Conservation (phyloP, 2,329 filamentous ascomycete genomes). For the Tolypocladium ophioglossoides region DNA sequence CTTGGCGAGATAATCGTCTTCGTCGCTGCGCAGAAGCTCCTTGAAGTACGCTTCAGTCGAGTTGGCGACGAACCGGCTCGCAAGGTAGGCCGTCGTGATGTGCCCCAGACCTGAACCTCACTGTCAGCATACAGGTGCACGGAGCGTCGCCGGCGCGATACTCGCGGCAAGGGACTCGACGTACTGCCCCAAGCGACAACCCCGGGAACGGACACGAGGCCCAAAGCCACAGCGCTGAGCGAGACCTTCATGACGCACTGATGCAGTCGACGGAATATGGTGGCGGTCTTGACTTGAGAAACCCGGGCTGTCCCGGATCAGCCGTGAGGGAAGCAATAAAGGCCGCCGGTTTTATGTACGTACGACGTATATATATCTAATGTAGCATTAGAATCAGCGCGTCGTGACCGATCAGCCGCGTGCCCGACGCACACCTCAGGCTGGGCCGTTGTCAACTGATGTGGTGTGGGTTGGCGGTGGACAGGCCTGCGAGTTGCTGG, state of each 20-base stretch:
- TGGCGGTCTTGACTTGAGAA: not conserved
- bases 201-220: constrained; percentile 21
- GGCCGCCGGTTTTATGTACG: not conserved
- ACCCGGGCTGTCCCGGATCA: not conserved
- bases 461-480: not conserved
- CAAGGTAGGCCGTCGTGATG: constrained; percentile 54
- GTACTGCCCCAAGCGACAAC: constrained; percentile 32
- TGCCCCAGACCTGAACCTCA: constrained; percentile 44
- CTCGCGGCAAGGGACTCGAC: constrained; percentile 9
- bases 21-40: constrained; percentile 41
- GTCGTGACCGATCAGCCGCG: not conserved
- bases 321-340: not conserved
- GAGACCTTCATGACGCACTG: constrained; percentile 21
- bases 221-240: constrained; percentile 14
- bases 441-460: not conserved
- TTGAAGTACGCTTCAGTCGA: constrained; percentile 48
- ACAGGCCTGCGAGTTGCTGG: not conserved
- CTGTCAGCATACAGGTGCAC: constrained; percentile 5
- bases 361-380: not conserved
- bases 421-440: not conserved
- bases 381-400: not conserved
- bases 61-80: constrained; percentile 47
- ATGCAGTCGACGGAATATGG: not conserved
- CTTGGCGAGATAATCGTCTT: constrained; percentile 47
- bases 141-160: not conserved